Evolutionary conservation across 1,139 yeast genomes (phyloP).

Genomic region (Suhomyces terraborum): DNA sequence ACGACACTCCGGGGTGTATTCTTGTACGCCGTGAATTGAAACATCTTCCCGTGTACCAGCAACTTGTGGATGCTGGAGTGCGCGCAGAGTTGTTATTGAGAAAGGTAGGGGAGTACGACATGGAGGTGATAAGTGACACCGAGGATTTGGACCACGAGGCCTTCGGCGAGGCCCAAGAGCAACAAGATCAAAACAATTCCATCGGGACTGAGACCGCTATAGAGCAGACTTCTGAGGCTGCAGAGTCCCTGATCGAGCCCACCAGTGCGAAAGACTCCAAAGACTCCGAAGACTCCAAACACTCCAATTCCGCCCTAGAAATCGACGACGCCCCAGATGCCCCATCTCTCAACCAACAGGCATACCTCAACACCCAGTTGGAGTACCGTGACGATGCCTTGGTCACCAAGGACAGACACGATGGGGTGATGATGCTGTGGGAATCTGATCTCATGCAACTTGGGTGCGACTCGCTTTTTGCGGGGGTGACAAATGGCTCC

Average conservation of each 20-base stretch:
- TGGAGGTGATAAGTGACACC: slow-evolving; percentile 39
- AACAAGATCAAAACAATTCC: too few species aligned
- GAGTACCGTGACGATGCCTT: slow-evolving; percentile 73
- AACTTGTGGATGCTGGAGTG: slow-evolving; percentile 83
- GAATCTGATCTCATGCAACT: slow-evolving; percentile 79
- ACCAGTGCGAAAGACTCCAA: too few species aligned
- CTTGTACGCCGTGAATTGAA: slow-evolving; percentile 52
- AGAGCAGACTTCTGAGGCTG: too few species aligned
- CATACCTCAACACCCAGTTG: slow-evolving; percentile 66
- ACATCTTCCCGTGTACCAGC: slow-evolving; percentile 45
- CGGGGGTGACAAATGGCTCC: too few species aligned
- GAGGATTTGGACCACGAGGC: slow-evolving; percentile 29
- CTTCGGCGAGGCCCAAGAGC: slow-evolving; percentile 11
- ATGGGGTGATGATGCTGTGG: slow-evolving; percentile 99
- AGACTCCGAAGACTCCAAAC: too few species aligned
- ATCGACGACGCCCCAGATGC: slow-evolving; percentile 34
- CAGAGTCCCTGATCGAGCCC: slow-evolving; percentile 1
- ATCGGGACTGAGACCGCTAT: too few species aligned
- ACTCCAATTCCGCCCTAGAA: too few species aligned
- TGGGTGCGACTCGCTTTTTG: slow-evolving; percentile 72
- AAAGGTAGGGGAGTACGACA: slow-evolving; percentile 63
- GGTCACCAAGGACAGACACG: slow-evolving; percentile 69
- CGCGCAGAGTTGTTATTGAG: slow-evolving; percentile 83
- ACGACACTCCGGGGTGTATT: slow-evolving; percentile 78
- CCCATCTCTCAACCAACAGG: slow-evolving; percentile 64